Evolutionary conservation across 768 basidiomycete genomes (phyloP).

Genomic region (Lactifluus rugatus): DNA sequence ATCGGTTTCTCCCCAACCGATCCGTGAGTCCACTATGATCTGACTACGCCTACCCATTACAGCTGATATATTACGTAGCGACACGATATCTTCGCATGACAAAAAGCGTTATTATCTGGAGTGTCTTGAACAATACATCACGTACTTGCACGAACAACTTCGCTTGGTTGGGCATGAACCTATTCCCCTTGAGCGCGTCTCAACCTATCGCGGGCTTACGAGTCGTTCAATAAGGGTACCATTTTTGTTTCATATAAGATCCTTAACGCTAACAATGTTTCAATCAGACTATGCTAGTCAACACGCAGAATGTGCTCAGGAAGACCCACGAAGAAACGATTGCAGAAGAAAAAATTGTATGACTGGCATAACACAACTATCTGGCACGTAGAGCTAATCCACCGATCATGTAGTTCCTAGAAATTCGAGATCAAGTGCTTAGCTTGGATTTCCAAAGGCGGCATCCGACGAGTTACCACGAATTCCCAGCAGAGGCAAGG

Average conservation of each 20-base stretch:
- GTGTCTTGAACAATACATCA: slow-evolving; percentile 61
- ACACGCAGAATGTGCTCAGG: slow-evolving; percentile 51
- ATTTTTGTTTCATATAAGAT: slow-evolving; percentile 9
- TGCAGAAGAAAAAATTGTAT: slow-evolving; percentile 48
- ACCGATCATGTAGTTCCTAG: slow-evolving; percentile 17
- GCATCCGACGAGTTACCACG: slow-evolving; percentile 2
- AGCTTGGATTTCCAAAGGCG: slow-evolving; percentile 3
- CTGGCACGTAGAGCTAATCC: neutral
- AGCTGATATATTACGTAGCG: slow-evolving; percentile 30
- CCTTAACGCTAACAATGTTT: neutral
- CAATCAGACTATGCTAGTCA: slow-evolving; percentile 53
- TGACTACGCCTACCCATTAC: neutral
- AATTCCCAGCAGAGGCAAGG: slow-evolving; percentile 3
- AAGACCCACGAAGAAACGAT: slow-evolving; percentile 41
- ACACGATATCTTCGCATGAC: slow-evolving; percentile 70
- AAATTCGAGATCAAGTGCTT: slow-evolving; percentile 17
- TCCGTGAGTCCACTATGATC: slow-evolving; percentile 35
- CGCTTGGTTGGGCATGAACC: slow-evolving; percentile 40
- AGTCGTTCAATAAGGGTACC: slow-evolving; percentile 55
- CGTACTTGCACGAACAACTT: slow-evolving; percentile 55
- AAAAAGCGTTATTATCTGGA: slow-evolving; percentile 69
- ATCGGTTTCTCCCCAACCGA: slow-evolving; percentile 52
- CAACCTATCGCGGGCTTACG: slow-evolving; percentile 43
- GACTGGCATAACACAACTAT: slow-evolving; percentile 1
- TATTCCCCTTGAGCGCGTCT: slow-evolving; percentile 39